Conservation (phyloP, 2,329 filamentous ascomycete species). For the Sporothrix mexicana region DNA sequence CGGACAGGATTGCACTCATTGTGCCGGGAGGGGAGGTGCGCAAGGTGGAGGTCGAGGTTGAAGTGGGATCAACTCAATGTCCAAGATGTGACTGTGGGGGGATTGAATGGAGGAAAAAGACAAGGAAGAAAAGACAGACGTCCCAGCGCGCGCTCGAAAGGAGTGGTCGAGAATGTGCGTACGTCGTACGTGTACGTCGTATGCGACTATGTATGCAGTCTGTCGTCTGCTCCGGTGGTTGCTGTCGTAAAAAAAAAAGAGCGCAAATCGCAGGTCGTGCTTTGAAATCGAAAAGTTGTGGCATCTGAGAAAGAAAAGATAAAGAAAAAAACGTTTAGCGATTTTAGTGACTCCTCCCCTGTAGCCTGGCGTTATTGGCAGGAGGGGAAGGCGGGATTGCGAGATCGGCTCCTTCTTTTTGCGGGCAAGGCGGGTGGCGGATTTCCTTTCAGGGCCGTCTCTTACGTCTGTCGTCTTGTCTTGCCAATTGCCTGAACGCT, state of each 20-base stretch:
- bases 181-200: too few relatives aligned
- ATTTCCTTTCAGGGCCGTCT: slow-evolving; percentile 13
- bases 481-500: slow-evolving; percentile 28
- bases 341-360: neutral
- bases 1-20: slow-evolving; percentile 97
- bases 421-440: slow-evolving; percentile 30
- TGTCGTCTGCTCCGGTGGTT: neutral
- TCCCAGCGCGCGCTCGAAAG: slow-evolving; percentile 1
- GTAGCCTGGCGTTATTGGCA: neutral
- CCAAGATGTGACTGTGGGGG: neutral
- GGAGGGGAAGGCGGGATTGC: slow-evolving; percentile 25
- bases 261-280: slow-evolving; percentile 27
- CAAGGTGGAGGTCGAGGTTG: neutral
- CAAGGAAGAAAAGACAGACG: neutral
- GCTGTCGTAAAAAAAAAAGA: neutral
- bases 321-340: slow-evolving; percentile 13
- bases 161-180: slow-evolving; percentile 1
- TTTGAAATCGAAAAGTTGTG: slow-evolving; percentile 33
- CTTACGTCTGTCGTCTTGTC: neutral
- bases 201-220: too few relatives aligned
- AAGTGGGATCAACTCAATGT: neutral
- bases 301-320: neutral
- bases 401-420: slow-evolving; percentile 32
- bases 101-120: neutral
- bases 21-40: slow-evolving; percentile 40